Evolutionary conservation across 768 basidiomycete species (phyloP).

Genomic region (Gloeopeniophorella convolvens): DNA sequence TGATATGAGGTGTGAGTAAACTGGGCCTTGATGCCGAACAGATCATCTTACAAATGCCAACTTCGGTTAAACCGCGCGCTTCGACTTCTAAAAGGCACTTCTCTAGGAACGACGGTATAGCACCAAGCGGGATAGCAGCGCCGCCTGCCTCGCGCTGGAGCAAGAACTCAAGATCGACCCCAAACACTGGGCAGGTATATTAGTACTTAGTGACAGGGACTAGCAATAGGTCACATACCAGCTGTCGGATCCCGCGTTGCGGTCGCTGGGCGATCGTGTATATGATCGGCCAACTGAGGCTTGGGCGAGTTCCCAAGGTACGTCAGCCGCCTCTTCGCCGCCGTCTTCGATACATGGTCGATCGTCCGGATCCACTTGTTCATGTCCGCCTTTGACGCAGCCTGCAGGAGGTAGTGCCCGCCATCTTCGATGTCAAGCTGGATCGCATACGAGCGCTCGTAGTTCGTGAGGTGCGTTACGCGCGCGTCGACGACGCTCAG

Average conservation of each 20-base stretch:
- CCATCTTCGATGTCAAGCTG: conserved; percentile 84
- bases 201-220: conserved; percentile 26
- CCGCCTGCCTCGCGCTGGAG: conserved; percentile 56
- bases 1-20: conserved; percentile 25
- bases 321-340: conserved; percentile 72
- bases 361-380: conserved; percentile 73
- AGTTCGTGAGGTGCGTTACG: conserved; percentile 66
- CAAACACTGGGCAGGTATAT: conserved; percentile 38
- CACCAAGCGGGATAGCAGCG: conserved; percentile 44
- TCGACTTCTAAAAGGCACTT: conserved; percentile 68
- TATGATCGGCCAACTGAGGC: conserved; percentile 66
- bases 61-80: conserved; percentile 66
- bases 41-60: conserved; percentile 65
- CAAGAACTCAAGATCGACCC: conserved; percentile 66
- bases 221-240: conserved; percentile 42
- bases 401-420: conserved; percentile 75
- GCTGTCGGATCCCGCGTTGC: conserved; percentile 68
- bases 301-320: conserved; percentile 75
- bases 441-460: conserved; percentile 77
- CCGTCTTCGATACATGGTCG: conserved; percentile 59
- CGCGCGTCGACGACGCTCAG: conserved; percentile 68
- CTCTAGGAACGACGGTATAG: conserved; percentile 60
- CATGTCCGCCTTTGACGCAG: conserved; percentile 64
- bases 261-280: conserved; percentile 52
- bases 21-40: neutral